phyloP scores from a whole-genome alignment of 2,329 filamentous ascomycete species.

The Diatrype stigma region DNA sequence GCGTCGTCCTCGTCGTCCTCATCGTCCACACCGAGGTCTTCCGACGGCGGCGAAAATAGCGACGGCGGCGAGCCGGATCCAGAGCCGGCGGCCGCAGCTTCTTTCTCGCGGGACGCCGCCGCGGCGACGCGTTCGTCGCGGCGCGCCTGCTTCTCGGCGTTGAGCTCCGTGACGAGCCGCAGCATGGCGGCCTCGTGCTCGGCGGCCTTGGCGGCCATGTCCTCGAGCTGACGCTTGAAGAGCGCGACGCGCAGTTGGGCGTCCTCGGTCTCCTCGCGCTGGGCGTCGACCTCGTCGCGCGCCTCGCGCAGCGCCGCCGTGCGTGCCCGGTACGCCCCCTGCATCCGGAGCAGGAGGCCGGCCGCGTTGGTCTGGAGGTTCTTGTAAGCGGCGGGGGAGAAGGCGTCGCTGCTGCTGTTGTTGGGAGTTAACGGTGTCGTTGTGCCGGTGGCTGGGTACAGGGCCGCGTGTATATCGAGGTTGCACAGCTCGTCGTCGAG shows the following conservation, averaged over 20 bases:
- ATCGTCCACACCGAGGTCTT: conserved; percentile 52
- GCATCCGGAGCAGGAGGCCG: conserved; percentile 52
- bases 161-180: conserved; percentile 46
- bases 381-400: conserved; percentile 57
- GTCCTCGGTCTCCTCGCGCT: conserved; percentile 54
- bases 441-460: conserved; percentile 45
- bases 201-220: conserved; percentile 49
- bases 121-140: conserved; percentile 33
- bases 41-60: conserved; percentile 35
- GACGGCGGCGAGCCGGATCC: not conserved
- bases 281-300: conserved; percentile 48
- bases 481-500: conserved; percentile 50
- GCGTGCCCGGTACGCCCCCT: conserved; percentile 54
- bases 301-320: conserved; percentile 47
- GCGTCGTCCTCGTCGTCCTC: conserved; percentile 33
- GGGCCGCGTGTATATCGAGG: conserved; percentile 50
- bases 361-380: conserved; percentile 57
- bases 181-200: conserved; percentile 51
- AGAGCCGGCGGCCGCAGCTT: no score
- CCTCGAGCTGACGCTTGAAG: conserved; percentile 57
- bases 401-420: conserved; percentile 39
- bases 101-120: conserved; percentile 25
- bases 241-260: conserved; percentile 47
- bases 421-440: conserved; percentile 27
- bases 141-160: conserved; percentile 45